Base-by-base conservation (phyloP, 768 basidiomycete species). In the Pulveroboletus sp. region DNA sequence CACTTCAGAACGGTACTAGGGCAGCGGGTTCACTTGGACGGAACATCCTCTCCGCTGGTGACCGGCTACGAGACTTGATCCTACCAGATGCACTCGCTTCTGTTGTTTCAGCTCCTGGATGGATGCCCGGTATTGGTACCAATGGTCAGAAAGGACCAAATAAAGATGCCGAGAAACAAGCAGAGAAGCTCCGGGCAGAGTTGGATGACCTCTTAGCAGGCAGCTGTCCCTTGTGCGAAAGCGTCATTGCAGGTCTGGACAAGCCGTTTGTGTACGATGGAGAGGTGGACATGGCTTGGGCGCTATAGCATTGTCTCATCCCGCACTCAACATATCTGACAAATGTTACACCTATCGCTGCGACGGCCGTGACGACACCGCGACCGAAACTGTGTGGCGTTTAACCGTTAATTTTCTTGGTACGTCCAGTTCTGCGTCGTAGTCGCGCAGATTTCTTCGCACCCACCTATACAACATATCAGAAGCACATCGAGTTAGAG, bases 201-300 rank as follows among this genome's bases (percentile, higher is more conserved):
- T 66, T 99, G 62, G 96, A 99, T 58, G 89, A 92, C 46, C 66
- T 97, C 52, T 73, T 99, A 36, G 86, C 93, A 15, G 85, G 86
- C 57, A 89, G 78, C 51, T 98, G 96, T 71, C 93, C 94, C 28
- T 70, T 97, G 50, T 99, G 96, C 67, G 96, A 98, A 64, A 85
- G 85, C 54, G 87, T 93, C 15, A 78, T 96, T 39, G 82, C 76
- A 5, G 86, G 87, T 6, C 68, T 98, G 58, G 94, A 98, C 65
- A 86, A 82, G 65, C 84, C 91, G 11, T 98, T 98, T 60, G 80
- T 89, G 43, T 76, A 78, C 56, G 79, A 83, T 31, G 92, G 83
- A 28, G 91, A 93, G 69, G 73, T 77, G 37, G 88, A 91, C 68
- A 73, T 75, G 47, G 88, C 84, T 47, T 93, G 90, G 90, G 73